phyloP scores from a whole-genome alignment of 1,284 basidiomycete species.

The Apiotrichum porosum region DNA sequence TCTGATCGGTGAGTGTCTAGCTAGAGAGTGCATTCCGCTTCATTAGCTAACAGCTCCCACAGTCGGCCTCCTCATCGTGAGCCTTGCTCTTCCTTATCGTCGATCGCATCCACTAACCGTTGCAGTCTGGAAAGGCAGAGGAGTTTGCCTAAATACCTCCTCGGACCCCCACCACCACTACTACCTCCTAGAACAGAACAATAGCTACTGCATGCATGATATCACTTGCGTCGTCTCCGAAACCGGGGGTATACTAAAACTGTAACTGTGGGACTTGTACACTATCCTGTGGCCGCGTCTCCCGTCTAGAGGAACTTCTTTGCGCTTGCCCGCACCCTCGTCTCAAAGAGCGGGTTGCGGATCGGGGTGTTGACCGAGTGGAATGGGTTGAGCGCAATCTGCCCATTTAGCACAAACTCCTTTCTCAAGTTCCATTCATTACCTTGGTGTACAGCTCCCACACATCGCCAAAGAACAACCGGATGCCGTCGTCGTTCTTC shows the following conservation, averaged over 20 bases:
- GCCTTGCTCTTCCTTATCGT: background rate
- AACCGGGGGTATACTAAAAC: background rate
- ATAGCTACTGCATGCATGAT: constrained; percentile 22
- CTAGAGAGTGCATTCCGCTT: background rate
- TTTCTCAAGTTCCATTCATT: constrained; percentile 26
- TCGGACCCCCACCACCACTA: background rate
- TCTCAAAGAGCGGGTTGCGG: constrained; percentile 72
- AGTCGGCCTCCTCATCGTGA: constrained; percentile 50
- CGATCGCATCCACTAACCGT: background rate
- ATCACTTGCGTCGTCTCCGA: constrained; percentile 6
- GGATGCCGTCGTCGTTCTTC: constrained; percentile 94
- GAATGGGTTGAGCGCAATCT: constrained; percentile 88
- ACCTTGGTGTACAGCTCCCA: constrained; percentile 97
- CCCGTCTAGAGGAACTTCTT: constrained; percentile 67
- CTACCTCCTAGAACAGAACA: constrained; percentile 11
- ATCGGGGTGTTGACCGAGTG: constrained; percentile 81
- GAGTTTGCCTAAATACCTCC: constrained; percentile 40
- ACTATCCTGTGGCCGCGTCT: background rate
- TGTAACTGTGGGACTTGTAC: background rate
- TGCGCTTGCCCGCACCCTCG: constrained; percentile 74
- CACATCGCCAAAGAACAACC: constrained; percentile 80
- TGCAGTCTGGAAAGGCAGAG: constrained; percentile 49
- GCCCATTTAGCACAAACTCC: constrained; percentile 6
- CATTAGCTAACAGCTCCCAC: constrained; percentile 13
- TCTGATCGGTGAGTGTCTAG: constrained; percentile 67